Percentiles rank a stretch among this genome's conserved stretches.
These are phyloP conservation scores for Pythium volutum DNA, from an alignment of 352 stramenopile species.

Conservation along the genomic window DNA sequence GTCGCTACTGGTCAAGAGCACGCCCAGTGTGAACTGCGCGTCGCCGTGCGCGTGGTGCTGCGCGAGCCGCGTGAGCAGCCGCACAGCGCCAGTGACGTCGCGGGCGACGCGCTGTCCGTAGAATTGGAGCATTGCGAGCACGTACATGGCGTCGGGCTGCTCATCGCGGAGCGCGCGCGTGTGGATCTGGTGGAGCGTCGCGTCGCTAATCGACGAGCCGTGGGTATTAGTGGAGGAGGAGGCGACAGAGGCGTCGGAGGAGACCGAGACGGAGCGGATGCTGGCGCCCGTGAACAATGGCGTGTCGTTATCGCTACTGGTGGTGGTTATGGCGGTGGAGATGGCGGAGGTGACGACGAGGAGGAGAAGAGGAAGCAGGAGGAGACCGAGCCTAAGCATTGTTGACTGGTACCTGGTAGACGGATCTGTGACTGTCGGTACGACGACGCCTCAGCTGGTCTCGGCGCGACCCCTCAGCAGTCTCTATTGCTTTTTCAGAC, in stretches of 20 bases:
- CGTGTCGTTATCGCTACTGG: no score
- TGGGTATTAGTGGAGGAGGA: neutral
- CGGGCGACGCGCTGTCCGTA: constrained; percentile 25
- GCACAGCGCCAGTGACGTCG: constrained; percentile 19
- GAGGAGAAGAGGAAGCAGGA: neutral
- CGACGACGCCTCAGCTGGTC: neutral
- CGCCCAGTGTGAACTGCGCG: constrained; percentile 25
- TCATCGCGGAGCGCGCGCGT: constrained; percentile 12
- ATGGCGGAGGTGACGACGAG: neutral
- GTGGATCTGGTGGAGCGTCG: constrained; percentile 18
- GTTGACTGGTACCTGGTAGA: no score
- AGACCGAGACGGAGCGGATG: constrained; percentile 13
- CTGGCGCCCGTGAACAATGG: constrained; percentile 16
- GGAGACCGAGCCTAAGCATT: neutral
- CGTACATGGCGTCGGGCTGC: constrained; percentile 29
- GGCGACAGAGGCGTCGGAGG: neutral
- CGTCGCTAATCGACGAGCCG: constrained; percentile 12
- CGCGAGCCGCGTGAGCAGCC: constrained; percentile 19
- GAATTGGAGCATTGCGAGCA: constrained; percentile 28
- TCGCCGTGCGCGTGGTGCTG: constrained; percentile 20
- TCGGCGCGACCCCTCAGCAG: no score
- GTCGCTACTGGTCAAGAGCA: constrained; percentile 16
- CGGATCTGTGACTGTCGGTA: no score
- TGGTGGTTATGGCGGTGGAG: neutral
- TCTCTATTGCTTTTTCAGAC: no score